Percentiles rank a stretch among this genome's conserved stretches.
phyloP scores from a whole-genome alignment of 441 rosid species.

The Gossypium laxum region DNA sequence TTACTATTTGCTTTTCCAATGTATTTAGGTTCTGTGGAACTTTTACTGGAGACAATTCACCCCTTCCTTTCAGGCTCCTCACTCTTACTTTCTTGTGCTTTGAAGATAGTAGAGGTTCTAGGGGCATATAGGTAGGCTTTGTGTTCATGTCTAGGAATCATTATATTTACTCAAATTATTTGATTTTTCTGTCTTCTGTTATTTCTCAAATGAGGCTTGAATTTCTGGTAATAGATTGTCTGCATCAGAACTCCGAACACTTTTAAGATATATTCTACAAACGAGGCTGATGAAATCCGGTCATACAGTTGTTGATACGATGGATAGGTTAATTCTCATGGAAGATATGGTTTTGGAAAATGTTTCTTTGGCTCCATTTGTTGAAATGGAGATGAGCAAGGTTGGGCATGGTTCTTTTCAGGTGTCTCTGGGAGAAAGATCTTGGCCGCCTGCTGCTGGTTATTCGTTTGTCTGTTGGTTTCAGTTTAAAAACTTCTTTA shows the following conservation, averaged over 20 bases:
- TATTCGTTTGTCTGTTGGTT: constrained; percentile 85
- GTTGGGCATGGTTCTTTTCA: constrained; percentile 72
- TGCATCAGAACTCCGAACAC: constrained; percentile 80
- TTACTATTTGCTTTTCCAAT: constrained; percentile 13
- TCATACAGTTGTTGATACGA: constrained; percentile 69
- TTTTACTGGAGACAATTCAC: constrained; percentile 77
- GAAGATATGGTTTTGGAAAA: constrained; percentile 55
- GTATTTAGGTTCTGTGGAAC: constrained; percentile 83
- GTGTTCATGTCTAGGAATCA: constrained; percentile 10
- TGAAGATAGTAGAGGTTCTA: constrained; percentile 94
- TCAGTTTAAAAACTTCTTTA: constrained; percentile 54
- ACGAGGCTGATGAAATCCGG: constrained; percentile 74
- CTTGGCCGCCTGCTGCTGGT: constrained; percentile 91
- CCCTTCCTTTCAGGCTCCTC: constrained; percentile 87
- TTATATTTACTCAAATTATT: constrained; percentile 12
- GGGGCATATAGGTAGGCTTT: constrained; percentile 85
- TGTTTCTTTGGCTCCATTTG: constrained; percentile 67
- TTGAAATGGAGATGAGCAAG: constrained; percentile 72
- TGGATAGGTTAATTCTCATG: constrained; percentile 65
- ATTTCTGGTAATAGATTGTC: constrained; percentile 69
- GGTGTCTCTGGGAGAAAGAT: constrained; percentile 75
- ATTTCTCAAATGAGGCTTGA: constrained; percentile 20
- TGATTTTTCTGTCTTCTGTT: constrained; percentile 13
- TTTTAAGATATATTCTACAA: constrained; percentile 76
- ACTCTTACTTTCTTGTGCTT: constrained; percentile 60